These are phyloP conservation scores for Candida saitoana DNA, from an alignment of 805 yeast genomes.

Conservation along the genomic window DNA sequence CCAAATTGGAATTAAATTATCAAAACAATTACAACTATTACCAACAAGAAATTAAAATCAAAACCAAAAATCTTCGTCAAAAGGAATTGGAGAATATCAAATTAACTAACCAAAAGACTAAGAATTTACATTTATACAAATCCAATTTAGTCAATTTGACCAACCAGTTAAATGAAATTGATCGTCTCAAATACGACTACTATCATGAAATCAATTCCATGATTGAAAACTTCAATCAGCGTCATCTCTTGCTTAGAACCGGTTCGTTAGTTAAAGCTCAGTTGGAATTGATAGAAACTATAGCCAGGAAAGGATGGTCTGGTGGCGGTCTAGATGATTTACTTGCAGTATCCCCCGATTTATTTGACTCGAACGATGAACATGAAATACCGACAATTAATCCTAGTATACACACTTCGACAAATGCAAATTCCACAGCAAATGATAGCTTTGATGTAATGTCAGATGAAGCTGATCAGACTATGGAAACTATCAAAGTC, in stretches of 20 bases:
- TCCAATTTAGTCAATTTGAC: conserved; percentile 65
- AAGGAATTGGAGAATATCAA: conserved; percentile 61
- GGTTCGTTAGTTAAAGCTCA: conserved; percentile 73
- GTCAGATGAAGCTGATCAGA: conserved; percentile 3
- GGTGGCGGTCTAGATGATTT: conserved; percentile 82
- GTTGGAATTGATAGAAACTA: conserved; percentile 73
- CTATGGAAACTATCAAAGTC: conserved; percentile 1
- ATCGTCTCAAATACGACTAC: conserved; percentile 68
- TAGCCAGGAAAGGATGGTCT: conserved; percentile 80
- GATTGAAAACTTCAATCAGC: conserved; percentile 56
- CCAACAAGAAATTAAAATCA: conserved; percentile 48
- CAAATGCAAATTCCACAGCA: not conserved
- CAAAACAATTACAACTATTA: conserved; percentile 49
- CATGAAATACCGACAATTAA: not conserved
- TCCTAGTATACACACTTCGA: not conserved
- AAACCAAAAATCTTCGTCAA: conserved; percentile 48
- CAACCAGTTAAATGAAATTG: conserved; percentile 73
- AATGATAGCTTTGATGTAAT: not conserved
- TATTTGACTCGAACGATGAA: conserved; percentile 18
- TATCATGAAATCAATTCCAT: conserved; percentile 59
- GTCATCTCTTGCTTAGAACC: conserved; percentile 48
- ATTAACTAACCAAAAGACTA: conserved; percentile 53
- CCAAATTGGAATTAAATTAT: conserved; percentile 41
- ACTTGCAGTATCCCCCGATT: conserved; percentile 58
- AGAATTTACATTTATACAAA: conserved; percentile 67